Conservation (phyloP, 768 basidiomycete genomes). For the Arthromyces matolae region DNA sequence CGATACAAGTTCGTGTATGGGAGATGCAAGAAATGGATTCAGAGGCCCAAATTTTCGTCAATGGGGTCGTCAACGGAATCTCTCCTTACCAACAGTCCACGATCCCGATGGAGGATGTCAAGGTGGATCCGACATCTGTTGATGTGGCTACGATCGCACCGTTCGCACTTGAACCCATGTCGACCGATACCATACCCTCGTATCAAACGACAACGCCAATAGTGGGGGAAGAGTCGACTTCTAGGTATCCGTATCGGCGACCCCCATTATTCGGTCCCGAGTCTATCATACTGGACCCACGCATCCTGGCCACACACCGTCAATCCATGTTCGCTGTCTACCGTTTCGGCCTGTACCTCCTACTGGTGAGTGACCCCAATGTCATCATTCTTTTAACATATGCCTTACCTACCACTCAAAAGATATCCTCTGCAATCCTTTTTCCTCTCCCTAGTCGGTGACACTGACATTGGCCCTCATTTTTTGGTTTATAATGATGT, state of each 20-base stretch:
- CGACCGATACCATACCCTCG: slow-evolving; percentile 8
- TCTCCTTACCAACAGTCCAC: no score
- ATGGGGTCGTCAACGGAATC: slow-evolving; percentile 14
- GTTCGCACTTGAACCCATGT: slow-evolving; percentile 11
- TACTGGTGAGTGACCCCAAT: slow-evolving; percentile 18
- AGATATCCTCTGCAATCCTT: slow-evolving; percentile 22
- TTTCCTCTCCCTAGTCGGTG: slow-evolving; percentile 20
- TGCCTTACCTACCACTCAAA: no score
- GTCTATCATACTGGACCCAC: slow-evolving; percentile 33
- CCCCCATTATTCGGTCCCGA: slow-evolving; percentile 40
- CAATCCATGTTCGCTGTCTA: slow-evolving; percentile 27
- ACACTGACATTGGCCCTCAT: slow-evolving; percentile 5
- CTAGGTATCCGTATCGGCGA: slow-evolving; percentile 17
- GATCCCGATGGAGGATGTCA: no score
- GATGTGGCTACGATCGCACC: slow-evolving; percentile 18
- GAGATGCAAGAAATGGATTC: slow-evolving; percentile 31
- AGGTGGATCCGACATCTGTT: no score
- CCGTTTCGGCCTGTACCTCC: slow-evolving; percentile 19
- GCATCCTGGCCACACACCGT: slow-evolving; percentile 30
- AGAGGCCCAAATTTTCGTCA: slow-evolving; percentile 22
- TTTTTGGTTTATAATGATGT: no score
- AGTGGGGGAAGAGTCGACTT: not conserved
- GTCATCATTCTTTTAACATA: not conserved
- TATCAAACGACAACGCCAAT: not conserved
- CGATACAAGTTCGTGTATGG: slow-evolving; percentile 34